A percentile compares a stretch with the other conserved stretches of the same genome.
Conservation (phyloP, 2,329 filamentous ascomycete species). For the Berkeleyomyces rouxiae region DNA sequence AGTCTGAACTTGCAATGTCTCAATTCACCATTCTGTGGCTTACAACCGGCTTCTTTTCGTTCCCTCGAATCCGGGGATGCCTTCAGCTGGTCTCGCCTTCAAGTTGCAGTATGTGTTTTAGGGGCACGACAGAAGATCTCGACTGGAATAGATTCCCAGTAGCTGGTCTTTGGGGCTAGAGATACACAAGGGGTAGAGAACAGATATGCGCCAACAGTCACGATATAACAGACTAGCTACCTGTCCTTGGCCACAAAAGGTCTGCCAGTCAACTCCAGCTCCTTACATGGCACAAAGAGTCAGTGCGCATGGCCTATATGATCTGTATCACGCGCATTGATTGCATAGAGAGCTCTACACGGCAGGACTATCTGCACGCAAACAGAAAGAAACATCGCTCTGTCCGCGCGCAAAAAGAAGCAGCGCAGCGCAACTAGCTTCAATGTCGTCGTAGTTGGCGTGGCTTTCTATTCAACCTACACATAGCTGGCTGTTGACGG, state of each 20-base stretch:
- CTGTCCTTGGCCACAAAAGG: not conserved
- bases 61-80: not conserved
- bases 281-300: not conserved
- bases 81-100: not conserved
- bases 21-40: not conserved
- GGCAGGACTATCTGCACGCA: not conserved
- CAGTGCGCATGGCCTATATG: not conserved
- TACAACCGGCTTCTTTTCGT: not conserved
- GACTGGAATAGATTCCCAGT: not conserved
- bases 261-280: not conserved
- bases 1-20: not conserved
- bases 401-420: too few relatives aligned
- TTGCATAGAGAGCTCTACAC: not conserved
- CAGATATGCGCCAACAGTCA: not conserved
- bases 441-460: too few relatives aligned
- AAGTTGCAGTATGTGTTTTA: not conserved
- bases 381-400: not conserved
- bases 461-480: too few relatives aligned
- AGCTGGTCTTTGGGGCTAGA: not conserved
- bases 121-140: not conserved
- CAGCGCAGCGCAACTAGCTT: too few relatives aligned
- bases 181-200: not conserved
- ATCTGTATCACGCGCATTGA: not conserved
- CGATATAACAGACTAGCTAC: not conserved
- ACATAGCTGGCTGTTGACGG: too few relatives aligned